These are phyloP conservation scores for sweet orange (Citrus sinensis) DNA, from an alignment of 345 rosid species.

Conservation along the genomic window DVS_A1.0 CM039166.1:10215001-10215500, in stretches of 20 bases:
- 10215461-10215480: not conserved
- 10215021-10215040: slow-evolving; percentile 51
- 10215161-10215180: slow-evolving; percentile 83
- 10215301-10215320: slow-evolving; percentile 69
- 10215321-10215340: slow-evolving; percentile 75
- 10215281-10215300: slow-evolving; percentile 59
- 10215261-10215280: slow-evolving; percentile 85
- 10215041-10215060: slow-evolving; percentile 49
- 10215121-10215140: slow-evolving; percentile 81
- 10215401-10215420: slow-evolving; percentile 65
- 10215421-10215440: slow-evolving; percentile 46
- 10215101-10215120: slow-evolving; percentile 50
- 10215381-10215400: slow-evolving; percentile 47
- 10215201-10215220: slow-evolving; percentile 25
- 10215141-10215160: slow-evolving; percentile 76
- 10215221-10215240: slow-evolving; percentile 49
- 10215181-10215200: slow-evolving; percentile 40
- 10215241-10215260: slow-evolving; percentile 79
- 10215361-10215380: slow-evolving; percentile 47
- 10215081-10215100: slow-evolving; percentile 14
- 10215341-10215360: slow-evolving; percentile 69
- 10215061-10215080: slow-evolving; percentile 50
- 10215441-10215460: slow-evolving; percentile 60
- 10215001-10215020: slow-evolving; percentile 54
- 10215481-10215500: too few species aligned